These are phyloP conservation scores for Hymenoscyphus occultus DNA, from an alignment of 2,329 filamentous ascomycete species.

Conservation along the genomic window DNA sequence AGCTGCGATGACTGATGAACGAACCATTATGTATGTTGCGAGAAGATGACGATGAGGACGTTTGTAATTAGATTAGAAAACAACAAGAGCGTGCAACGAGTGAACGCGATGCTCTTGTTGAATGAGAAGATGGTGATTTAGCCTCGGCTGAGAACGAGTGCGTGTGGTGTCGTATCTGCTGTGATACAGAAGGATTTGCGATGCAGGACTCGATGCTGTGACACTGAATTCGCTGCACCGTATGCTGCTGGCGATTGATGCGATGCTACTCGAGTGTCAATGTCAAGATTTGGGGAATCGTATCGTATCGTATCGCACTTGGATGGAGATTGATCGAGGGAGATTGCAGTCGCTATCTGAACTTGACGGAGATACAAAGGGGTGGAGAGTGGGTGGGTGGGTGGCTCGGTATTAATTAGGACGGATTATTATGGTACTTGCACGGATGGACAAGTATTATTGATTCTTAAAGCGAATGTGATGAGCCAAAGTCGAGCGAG, in stretches of 20 bases:
- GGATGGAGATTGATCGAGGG: neutral
- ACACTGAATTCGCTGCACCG: slow-evolving; percentile 3
- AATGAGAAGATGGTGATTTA: slow-evolving; percentile 11
- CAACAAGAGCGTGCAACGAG: slow-evolving; percentile 16
- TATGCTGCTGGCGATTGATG: slow-evolving; percentile 9
- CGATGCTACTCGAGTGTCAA: neutral
- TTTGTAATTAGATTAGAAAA: slow-evolving; percentile 8
- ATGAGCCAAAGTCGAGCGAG: slow-evolving; percentile 1
- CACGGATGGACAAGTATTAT: neutral
- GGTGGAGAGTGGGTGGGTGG: neutral
- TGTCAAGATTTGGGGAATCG: neutral
- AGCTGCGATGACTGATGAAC: slow-evolving; percentile 26
- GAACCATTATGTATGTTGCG: slow-evolving; percentile 34
- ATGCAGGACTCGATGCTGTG: slow-evolving; percentile 1
- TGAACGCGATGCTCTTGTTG: slow-evolving; percentile 11
- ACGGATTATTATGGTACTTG: neutral
- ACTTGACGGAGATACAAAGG: neutral
- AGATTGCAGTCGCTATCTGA: neutral
- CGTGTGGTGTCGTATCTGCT: neutral
- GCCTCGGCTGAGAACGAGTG: neutral
- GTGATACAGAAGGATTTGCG: neutral
- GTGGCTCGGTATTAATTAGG: slow-evolving; percentile 2
- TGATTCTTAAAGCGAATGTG: neutral
- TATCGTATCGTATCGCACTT: neutral
- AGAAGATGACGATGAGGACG: neutral